phyloP scores from a whole-genome alignment of 768 basidiomycete genomes.

The Russula virescens region DNA sequence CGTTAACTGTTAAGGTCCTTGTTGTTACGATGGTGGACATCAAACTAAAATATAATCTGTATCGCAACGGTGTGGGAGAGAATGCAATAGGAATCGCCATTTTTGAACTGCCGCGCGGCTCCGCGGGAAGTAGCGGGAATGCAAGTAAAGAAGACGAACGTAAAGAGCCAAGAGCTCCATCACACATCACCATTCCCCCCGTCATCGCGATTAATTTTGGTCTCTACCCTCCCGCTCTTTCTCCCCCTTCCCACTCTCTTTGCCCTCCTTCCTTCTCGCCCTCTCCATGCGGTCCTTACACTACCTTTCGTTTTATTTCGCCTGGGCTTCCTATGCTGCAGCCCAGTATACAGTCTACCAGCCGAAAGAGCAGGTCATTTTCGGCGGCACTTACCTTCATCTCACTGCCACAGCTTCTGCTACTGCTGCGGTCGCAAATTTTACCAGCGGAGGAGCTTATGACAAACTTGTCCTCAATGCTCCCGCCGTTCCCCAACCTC shows the following conservation, averaged over 20 bases:
- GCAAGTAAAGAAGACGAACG: too few species aligned
- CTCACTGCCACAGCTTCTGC: conserved; percentile 27
- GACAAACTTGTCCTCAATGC: conserved; percentile 45
- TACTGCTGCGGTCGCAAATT: conserved; percentile 32
- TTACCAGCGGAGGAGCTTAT: conserved; percentile 47
- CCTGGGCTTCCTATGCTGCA: not conserved
- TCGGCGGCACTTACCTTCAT: conserved; percentile 12
- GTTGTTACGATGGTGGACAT: conserved; percentile 42
- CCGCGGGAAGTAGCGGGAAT: too few species aligned
- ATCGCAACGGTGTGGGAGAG: too few species aligned
- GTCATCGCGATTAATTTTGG: not conserved
- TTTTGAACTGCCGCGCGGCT: too few species aligned
- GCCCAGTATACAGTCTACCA: conserved; percentile 16
- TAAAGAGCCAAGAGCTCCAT: too few species aligned
- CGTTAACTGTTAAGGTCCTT: too few species aligned
- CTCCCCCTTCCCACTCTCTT: not conserved
- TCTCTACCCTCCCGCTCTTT: too few species aligned
- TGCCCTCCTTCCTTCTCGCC: not conserved
- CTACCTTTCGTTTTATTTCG: not conserved
- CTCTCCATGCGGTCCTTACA: not conserved
- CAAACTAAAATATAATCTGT: too few species aligned
- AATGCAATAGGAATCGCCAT: too few species aligned
- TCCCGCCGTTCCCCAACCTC: conserved; percentile 46
- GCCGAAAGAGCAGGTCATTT: conserved; percentile 23
- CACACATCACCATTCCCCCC: too few species aligned